Base-by-base conservation (phyloP, 2,329 filamentous ascomycete genomes). In the Coleophoma crateriformis region DNA sequence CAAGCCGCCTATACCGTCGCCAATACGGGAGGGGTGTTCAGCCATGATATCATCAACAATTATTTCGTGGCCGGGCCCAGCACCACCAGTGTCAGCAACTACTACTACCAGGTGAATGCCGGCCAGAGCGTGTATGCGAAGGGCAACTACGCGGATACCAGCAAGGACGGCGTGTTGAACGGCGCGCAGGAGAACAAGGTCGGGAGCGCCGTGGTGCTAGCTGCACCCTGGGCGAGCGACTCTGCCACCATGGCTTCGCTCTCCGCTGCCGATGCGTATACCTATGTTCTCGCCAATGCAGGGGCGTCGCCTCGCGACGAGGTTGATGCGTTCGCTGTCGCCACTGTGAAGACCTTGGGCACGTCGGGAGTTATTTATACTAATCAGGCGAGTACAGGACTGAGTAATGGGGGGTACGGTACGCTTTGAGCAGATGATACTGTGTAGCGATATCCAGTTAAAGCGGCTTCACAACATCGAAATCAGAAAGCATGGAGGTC, bases 61-160 rank as follows among this genome's bases (percentile, higher is more conserved):
- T 79, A 81, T 61, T 81, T 79, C 62, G 75, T 81, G 51, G 72
- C 71, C 2, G 78, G 77, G 0, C 77, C 76, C 0, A 71, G 66
- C 43, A 79, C 76, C 3, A 70, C 62, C 22, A 70, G 72, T 2
- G 68, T 72, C 1, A 74, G 75, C 0, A 79, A 79, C 53, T 77
- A 74, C 1, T 81, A 79, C 53, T 78, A 74, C 1, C 69, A 76
- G n/a, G 75, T 77, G n/a, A 79, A 78, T 49, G 66, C 61, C 2
- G 73, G 75, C 45, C 79, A 79, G 64, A 73, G 75, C 38, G 76
- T 71, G 14, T 79, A 77, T 42, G 75, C 78, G 11, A 67, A 72
- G 44, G 67, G 70, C 34, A 81, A 80, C 59, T 79, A 71, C 54
- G 73, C 75, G 52, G 78, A 81, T 57, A 65, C 68, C 3, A 67